These are phyloP conservation scores for Xylaria sp. DNA, from an alignment of 2,329 filamentous ascomycete genomes.

Conservation along the genomic window DNA sequence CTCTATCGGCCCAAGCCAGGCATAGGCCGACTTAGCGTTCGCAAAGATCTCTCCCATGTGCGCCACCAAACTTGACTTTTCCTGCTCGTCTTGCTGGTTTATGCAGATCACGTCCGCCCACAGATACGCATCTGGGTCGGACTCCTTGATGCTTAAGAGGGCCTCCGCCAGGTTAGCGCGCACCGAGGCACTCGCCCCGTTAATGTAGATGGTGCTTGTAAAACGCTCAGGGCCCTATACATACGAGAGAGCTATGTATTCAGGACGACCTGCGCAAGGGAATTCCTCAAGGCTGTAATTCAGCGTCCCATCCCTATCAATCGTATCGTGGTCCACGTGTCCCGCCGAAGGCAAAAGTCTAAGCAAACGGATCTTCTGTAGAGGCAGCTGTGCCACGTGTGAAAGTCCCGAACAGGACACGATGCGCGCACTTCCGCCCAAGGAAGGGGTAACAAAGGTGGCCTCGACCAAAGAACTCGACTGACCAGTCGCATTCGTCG, in stretches of 20 bases:
- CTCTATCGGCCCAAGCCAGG: conserved; percentile 27
- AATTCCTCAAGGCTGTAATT: conserved; percentile 15
- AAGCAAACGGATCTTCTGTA: conserved; percentile 20
- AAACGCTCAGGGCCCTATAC: conserved; percentile 26
- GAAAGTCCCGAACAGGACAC: background rate
- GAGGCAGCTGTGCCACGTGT: background rate
- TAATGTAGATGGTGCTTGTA: conserved; percentile 15
- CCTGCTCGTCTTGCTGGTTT: conserved; percentile 29
- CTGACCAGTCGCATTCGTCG: background rate
- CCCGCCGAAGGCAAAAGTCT: background rate
- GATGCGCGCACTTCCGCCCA: background rate
- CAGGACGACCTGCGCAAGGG: conserved; percentile 2
- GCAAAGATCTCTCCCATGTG: conserved; percentile 31
- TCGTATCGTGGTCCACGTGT: background rate
- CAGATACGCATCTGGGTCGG: conserved; percentile 11
- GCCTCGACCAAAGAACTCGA: background rate
- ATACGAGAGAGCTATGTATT: conserved; percentile 29
- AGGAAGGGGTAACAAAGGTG: background rate
- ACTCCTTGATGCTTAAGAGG: conserved; percentile 10
- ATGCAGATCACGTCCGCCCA: conserved; percentile 33
- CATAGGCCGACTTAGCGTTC: conserved; percentile 22
- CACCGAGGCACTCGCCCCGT: conserved; percentile 10
- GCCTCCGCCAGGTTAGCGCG: conserved; percentile 23
- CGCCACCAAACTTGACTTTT: conserved; percentile 27
- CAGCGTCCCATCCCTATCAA: background rate